Evolutionary conservation across 441 rosid species (phyloP), one percentile per base, ranked within the genome.

Genomic region (Populus hybrid): DNA sequence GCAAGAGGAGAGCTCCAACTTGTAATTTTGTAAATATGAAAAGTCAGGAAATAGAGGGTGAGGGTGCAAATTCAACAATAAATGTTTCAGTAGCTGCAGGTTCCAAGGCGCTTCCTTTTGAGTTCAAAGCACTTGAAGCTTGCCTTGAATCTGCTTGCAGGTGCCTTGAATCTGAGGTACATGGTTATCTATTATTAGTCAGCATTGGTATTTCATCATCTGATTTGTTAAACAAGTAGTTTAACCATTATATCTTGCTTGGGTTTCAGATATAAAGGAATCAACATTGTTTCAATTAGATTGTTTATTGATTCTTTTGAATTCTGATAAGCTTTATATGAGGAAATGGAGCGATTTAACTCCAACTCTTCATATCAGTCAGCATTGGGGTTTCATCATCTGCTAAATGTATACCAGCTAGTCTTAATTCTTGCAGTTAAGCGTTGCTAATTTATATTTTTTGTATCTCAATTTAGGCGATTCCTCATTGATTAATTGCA

Each of bases 81-180:
- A 71, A 46, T 71, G 30, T 46, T 46, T 57, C 73, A 2, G 69
- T 67, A 20, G 30, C 30, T 57, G 70, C 21, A 38, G 67, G 75
- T 74, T 79, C 81, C 35, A 86, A 83, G 79, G 79, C 73, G 28
- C 63, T 80, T 72, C 86, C 91, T 6, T 86, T 88, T 67, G 88
- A 88, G 80, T 85, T 88, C 72, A 80, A 83, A 74, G 91, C 89
- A 26, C 87, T 86, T 18, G 91, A 88, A 74, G 86, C 89, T 71
- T 88, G 89, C 77, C 89, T 88, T 67, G 89, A 86, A 75, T 82
- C 91, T 74, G 87, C 91, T 24, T 86, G 91, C 67, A 57, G 78
- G 73, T 86, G 89, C 76, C 88, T 88, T 26, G 91, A 85, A 71
- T 73, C 84, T 14, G 91, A 88, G 88, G 90, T 88, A 77, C 30